Evolutionary conservation across 2,329 filamentous ascomycete species (phyloP).

Genomic region (Myriangium duriaei): DNA sequence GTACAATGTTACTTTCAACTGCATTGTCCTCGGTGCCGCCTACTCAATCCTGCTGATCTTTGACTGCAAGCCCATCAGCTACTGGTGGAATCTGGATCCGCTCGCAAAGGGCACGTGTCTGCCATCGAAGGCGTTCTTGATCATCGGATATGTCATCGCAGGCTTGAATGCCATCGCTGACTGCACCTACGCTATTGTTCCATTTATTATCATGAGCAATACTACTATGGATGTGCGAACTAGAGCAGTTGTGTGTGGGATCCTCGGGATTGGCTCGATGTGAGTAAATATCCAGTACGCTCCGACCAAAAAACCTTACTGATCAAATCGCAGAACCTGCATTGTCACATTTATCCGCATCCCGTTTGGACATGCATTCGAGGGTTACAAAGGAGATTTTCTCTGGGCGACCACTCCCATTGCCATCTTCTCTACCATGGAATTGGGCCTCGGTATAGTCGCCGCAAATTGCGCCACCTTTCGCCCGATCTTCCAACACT

Average conservation of each 20-base stretch:
- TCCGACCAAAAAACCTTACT: not conserved
- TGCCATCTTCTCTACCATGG: conserved; percentile 20
- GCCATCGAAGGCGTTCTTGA: conserved; percentile 35
- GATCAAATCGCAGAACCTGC: not conserved
- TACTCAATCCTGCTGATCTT: conserved; percentile 41
- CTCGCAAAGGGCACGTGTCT: conserved; percentile 30
- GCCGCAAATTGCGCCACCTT: conserved; percentile 21
- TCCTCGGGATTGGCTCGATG: conserved; percentile 29
- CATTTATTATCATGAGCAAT: conserved; percentile 29
- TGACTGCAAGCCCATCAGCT: conserved; percentile 40
- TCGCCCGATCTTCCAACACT: conserved; percentile 20
- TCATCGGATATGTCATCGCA: conserved; percentile 21
- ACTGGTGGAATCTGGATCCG: conserved; percentile 37
- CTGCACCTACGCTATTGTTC: conserved; percentile 29
- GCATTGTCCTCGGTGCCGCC: conserved; percentile 32
- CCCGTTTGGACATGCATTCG: not conserved
- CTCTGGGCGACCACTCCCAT: conserved; percentile 17
- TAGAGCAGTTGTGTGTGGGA: conserved; percentile 26
- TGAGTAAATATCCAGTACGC: conserved; percentile 4
- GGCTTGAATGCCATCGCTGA: conserved; percentile 30
- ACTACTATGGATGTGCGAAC: conserved; percentile 27
- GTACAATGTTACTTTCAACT: conserved; percentile 31
- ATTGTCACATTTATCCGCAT: conserved; percentile 5
- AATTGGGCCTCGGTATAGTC: conserved; percentile 22
- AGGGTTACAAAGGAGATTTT: conserved; percentile 14